Evolutionary conservation across 2,329 filamentous ascomycete genomes (phyloP), one percentile per base, ranked within the genome.

Genomic region (Cercospora sojina): DNA sequence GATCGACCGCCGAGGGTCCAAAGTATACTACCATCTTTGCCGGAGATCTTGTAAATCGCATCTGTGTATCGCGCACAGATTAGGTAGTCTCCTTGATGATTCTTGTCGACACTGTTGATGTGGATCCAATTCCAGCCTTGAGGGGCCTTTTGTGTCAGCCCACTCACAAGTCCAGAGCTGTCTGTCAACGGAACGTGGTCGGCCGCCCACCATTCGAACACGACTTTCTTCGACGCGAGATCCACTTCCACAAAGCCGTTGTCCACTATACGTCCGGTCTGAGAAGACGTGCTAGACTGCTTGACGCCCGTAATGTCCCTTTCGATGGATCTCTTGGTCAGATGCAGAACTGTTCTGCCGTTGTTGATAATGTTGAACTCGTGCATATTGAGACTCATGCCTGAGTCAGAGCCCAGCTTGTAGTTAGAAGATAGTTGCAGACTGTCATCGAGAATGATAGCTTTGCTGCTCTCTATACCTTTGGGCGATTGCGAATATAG

Each of bases 61-160:
- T 79, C 76, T 5, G 77, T 78, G 64, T 78, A 77, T 3, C 79
- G 77, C 32, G 76, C 74, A 0, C 79, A 80, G 12, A 81, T 69
- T 23, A 80, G 53, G 49, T 77, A 80, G 62, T 81, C 77, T 3
- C 79, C 79, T 12, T 74, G 68, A 3, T 62, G 66, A 57, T 78
- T 78, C 62, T 77, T 79, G 62, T 80, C 79, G 25, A 80, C 72
- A 1, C 78, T 74, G 64, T 81, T 81, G 57, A 78, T 72, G 55
- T 81, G 80, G 32, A 70, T 55, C 64, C 64, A 72, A 35, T 70
- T 62, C 67, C 69, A 73, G 20, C 49, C 49, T 38, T 63, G 58
- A 9, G 56, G 59, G 4, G 38, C 20, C 9, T 25, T 58, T 6
- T 62, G 49, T 8, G 58, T 49, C 3, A 38, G n/a, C 7, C 62